Evolutionary conservation across 2,329 filamentous ascomycete genomes (phyloP), one percentile per base, ranked within the genome.

Genomic region (Orbilia ellipsospora): DNA sequence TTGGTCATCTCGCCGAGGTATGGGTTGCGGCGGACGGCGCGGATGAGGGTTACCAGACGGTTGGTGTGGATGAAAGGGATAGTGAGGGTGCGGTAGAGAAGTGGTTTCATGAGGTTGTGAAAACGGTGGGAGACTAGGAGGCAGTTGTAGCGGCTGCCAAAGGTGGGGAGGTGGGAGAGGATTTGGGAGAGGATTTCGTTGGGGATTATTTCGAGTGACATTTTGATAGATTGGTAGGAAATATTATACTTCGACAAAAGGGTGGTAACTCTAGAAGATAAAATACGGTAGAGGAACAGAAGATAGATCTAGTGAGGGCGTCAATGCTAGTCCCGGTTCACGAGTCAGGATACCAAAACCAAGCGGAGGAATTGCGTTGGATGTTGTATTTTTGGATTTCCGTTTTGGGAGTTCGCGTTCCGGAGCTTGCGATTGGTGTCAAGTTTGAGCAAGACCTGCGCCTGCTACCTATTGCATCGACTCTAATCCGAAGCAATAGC

Each of bases 141-240:
- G 16, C 70, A 74, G 42, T 63, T 74, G 70, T 74, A 74, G 20
- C 62, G 63, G 16, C 23, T 51, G 51, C 70, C 70, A n/a, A 28
- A 63, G n/a, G 62, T 61, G 57, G 44, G 57, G 10, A 66, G 40
- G 28, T 73, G 50, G 6, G 62, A 65, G 40, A 73, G 55, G 15
- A 74, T 40, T 28, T 74, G 57, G 16, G 57, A 62, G 26, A 74
- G 20, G 3, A 74, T 16, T 18, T 74, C 70, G 3, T 52, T 59
- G 7, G 70, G 70, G 12, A 68, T 42, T 6, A 12, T 54, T 42
- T 18, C 4, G 12, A 20, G 6, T 13, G 48, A 18, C 48, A 52
- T 52, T 55, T 8, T 55, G 18, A 12, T 54, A 16, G 23, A 54
- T 23, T 23, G 23, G 23, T 23, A 23, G 2, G 23, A 2, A 13